Base-by-base conservation (phyloP, 2,329 filamentous ascomycete species). In the Zymoseptoria ardabiliae region DNA sequence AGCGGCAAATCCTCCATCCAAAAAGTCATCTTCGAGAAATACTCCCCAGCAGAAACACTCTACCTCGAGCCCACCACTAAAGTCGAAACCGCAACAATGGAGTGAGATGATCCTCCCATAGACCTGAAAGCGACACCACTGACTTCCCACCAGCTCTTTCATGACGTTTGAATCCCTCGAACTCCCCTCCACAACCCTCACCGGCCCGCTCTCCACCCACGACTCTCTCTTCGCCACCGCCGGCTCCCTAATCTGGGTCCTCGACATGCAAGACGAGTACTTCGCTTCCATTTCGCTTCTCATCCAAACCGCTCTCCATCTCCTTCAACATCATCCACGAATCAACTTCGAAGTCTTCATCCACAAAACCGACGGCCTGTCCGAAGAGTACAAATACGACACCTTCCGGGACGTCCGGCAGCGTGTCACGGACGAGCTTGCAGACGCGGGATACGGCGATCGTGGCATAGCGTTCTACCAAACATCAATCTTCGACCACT, bases 81-180 rank as follows among this genome's bases (percentile, higher is more conserved):
- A 30, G 95, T 97, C 64, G 91, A 96, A 71, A 96, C 96, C 72
- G 91, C 97, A 68, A 90, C 89, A 3, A 92, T 97, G 81, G 90
- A 94, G 92, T 97, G 75, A 77, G 90, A 79, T 17, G 17, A 0
- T 28, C 21, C 4, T 17, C 17, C 52, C n/a, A 11, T 11, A 19
- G 2, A 20, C n/a, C 30, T 3, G 3, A 28, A 19, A n/a, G 5
- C 6, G 10, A 22, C 30, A n/a, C 49, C 23, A 51, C 30, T 28
- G 30, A 25, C 45, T 23, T 11, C 19, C 8, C 25, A 28, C 8
- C 60, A 97, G 91, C 67, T 97, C 94, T 2, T 97, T 99, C 73
- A 97, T 97, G 91, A 93, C 97, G 72, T 97, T 97, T 67, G 93
- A 97, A 76, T 90, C 97, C 53, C 97, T 92, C 90, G 94, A 99